Evolutionary conservation across 1,139 yeast genomes (phyloP).

Genomic region (Sugiyamaella paludigena): DNA sequence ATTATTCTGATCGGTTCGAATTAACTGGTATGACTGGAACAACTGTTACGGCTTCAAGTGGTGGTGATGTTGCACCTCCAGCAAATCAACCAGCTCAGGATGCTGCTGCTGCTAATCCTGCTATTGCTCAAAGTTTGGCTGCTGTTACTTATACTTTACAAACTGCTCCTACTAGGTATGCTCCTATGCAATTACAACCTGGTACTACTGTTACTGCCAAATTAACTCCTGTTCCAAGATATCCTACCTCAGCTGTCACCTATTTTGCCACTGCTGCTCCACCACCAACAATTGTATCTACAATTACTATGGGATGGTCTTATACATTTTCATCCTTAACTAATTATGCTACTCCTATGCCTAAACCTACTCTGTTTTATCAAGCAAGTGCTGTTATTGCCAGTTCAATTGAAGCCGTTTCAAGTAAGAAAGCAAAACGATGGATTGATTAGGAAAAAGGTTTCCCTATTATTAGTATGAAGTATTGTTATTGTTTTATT

Average conservation of each 20-base stretch:
- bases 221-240: constrained; percentile 25
- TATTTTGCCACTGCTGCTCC: constrained; percentile 47
- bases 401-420: constrained; percentile 18
- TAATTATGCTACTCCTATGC: constrained; percentile 52
- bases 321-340: constrained; percentile 62
- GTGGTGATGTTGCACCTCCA: constrained; percentile 46
- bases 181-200: constrained; percentile 92
- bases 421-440: constrained; percentile 18
- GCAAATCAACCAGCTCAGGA: constrained; percentile 39
- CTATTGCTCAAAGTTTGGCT: constrained; percentile 41
- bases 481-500: background rate
- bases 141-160: constrained; percentile 67
- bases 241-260: constrained; percentile 64
- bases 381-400: constrained; percentile 28
- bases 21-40: constrained; percentile 72
- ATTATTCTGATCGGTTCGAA: constrained; percentile 66
- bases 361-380: constrained; percentile 30
- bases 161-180: constrained; percentile 71
- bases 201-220: constrained; percentile 55
- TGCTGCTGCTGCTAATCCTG: constrained; percentile 35
- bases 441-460: constrained; percentile 15
- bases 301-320: constrained; percentile 81
- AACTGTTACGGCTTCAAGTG: constrained; percentile 41
- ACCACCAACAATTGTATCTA: constrained; percentile 40
- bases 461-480: too few species aligned